Base-by-base conservation (phyloP, 2,329 filamentous ascomycete genomes). In the Chrysoporthe deuterocubensis region DNA sequence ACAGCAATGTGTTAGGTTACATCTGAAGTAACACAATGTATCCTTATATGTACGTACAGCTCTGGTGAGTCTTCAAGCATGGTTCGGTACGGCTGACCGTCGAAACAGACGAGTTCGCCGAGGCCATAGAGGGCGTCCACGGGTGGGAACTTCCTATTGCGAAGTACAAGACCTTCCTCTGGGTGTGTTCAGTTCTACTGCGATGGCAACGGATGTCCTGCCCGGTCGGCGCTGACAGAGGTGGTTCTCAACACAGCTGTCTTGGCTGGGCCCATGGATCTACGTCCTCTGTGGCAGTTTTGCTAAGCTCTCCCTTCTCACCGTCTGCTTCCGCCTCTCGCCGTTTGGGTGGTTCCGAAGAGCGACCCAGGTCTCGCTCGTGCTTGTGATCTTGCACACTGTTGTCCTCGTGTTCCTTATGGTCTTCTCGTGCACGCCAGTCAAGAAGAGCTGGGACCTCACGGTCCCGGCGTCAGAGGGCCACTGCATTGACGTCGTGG, bases 201-300 rank as follows among this genome's bases (percentile, higher is more conserved):
- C 1, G 18, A n/a, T n/a, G 14, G 18, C 44, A 16, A 46, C 4
- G 5, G 14, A 46, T 46, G 16, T n/a, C 4, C 14, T 46, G 9
- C 37, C 44, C 18, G 44, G 18, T 18, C 44, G 37, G 18, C 44
- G 16, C 44, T 46, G 18, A 46, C 44, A n/a, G 4, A 2, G 37
- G 37, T 40, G 37, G 37, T 40, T 7, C 44, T 46, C 44, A 4
- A 21, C 18, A 21, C 18, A 50, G 46, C 46, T 50, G 9, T 50
- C 46, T 11, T 50, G 46, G 46, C 46, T 50, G 46, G 46, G 8
- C 18, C 46, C 46, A 11, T 50, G 46, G 46, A 50, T 50, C 46
- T 50, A 50, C 46, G 46, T 50, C 8, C 46, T 50, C 46, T 50
- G 46, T n/a, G 46, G 46, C 46, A 50, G 46, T 18, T 50, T 50